Evolutionary conservation across 345 rosid species (phyloP).

Genomic region (Anastatica hierochuntica): DNA sequence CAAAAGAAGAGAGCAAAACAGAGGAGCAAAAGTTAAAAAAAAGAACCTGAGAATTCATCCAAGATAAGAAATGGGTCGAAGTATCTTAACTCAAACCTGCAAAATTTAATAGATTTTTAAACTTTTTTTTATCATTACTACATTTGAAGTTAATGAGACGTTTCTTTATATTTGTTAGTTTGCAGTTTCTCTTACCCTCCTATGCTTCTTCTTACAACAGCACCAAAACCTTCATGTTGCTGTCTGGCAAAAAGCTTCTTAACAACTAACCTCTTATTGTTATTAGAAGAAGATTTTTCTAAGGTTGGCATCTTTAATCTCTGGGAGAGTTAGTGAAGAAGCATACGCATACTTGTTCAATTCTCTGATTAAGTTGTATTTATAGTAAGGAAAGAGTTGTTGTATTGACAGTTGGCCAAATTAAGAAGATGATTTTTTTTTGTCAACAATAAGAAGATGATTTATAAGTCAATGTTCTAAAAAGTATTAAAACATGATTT

Average conservation of each 20-base stretch:
- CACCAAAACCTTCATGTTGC: conserved; percentile 88
- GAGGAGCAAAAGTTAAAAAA: no score
- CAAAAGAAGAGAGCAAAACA: no score
- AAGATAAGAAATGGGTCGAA: no score
- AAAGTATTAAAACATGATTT: not conserved
- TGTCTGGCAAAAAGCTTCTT: conserved; percentile 77
- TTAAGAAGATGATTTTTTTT: no score
- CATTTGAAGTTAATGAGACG: no score
- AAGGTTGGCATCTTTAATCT: conserved; percentile 26
- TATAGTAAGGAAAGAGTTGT: conserved; percentile 19
- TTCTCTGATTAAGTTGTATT: conserved; percentile 1
- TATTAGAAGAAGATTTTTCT: conserved; percentile 21
- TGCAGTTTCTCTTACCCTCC: conserved; percentile 78
- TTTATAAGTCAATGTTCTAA: conserved; percentile 7
- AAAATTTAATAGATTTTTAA: no score
- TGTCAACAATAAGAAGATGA: conserved; percentile 16
- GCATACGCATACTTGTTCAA: no score
- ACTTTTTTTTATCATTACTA: no score
- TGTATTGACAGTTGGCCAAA: conserved; percentile 26
- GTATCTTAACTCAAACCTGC: no score
- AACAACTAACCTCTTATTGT: conserved; percentile 42
- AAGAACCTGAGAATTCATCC: no score
- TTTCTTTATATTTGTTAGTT: no score
- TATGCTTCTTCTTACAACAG: conserved; percentile 83
- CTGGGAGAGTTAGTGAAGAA: conserved; percentile 4